Conservation (phyloP, 2,329 filamentous ascomycete genomes). For the Cadophora sp. region DNA sequence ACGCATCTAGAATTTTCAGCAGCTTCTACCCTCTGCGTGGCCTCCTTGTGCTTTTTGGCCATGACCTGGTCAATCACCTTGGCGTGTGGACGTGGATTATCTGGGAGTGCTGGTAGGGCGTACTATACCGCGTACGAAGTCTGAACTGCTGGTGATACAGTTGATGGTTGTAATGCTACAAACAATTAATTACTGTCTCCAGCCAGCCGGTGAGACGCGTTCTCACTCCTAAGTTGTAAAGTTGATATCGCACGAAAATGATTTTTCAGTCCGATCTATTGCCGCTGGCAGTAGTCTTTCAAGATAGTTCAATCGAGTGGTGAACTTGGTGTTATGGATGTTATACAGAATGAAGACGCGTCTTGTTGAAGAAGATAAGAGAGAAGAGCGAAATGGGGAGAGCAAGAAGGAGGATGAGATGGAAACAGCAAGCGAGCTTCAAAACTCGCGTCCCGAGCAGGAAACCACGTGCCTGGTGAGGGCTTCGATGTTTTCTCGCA, state of each 20-base stretch:
- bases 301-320: background rate
- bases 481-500: too few species aligned
- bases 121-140: background rate
- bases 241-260: background rate
- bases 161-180: background rate
- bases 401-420: background rate
- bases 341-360: background rate
- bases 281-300: too few species aligned
- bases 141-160: background rate
- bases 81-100: background rate
- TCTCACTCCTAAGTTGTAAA: background rate
- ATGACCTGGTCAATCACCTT: constrained; percentile 1
- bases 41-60: background rate
- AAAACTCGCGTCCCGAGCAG: background rate
- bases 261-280: too few species aligned
- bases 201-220: background rate
- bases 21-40: background rate
- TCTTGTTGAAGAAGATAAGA: background rate
- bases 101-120: background rate
- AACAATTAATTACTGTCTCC: background rate
- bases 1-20: constrained; percentile 25
- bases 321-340: background rate
- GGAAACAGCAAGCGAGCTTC: background rate
- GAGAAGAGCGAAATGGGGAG: background rate
- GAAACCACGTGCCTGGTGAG: background rate